A percentile compares a stretch with the other conserved stretches of the same genome.
Conservation (phyloP, 495 filamentous ascomycete species). For the Neohortaea acidophila region DNA sequence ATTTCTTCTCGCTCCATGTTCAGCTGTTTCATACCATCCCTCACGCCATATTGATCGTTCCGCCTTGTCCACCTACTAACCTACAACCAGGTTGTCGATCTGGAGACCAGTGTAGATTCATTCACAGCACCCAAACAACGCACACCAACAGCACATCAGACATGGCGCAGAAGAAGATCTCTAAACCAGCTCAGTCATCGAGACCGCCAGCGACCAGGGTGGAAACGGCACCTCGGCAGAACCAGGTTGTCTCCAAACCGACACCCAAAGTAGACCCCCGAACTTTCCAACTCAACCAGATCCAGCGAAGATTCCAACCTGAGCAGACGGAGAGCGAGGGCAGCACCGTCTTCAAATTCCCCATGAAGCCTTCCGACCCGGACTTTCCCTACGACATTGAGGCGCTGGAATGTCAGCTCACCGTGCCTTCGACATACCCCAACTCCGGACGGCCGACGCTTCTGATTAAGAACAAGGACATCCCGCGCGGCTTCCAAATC, state of each 20-base stretch:
- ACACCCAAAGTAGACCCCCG: constrained; percentile 52
- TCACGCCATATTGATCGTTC: too few relatives aligned
- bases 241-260: constrained; percentile 42
- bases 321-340: constrained; percentile 38
- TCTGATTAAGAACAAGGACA: constrained; percentile 56
- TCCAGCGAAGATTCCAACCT: constrained; percentile 56
- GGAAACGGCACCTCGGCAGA: too few relatives aligned
- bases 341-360: constrained; percentile 45
- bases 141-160: neutral
- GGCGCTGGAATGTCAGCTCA: constrained; percentile 54
- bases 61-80: too few relatives aligned
- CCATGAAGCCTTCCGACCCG: constrained; percentile 64
- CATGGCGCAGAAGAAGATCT: too few relatives aligned
- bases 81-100: constrained; percentile 24
- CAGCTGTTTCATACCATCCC: too few relatives aligned
- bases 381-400: constrained; percentile 73
- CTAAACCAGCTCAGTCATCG: neutral
- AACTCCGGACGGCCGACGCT: constrained; percentile 35
- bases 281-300: constrained; percentile 61
- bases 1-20: too few relatives aligned
- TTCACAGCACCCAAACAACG: constrained; percentile 14
- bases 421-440: constrained; percentile 51
- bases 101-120: constrained; percentile 24
- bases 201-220: neutral
- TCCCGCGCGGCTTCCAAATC: constrained; percentile 62